phyloP scores from a whole-genome alignment of 2,329 filamentous ascomycete species.

The Fusarium liriodendri region DNA sequence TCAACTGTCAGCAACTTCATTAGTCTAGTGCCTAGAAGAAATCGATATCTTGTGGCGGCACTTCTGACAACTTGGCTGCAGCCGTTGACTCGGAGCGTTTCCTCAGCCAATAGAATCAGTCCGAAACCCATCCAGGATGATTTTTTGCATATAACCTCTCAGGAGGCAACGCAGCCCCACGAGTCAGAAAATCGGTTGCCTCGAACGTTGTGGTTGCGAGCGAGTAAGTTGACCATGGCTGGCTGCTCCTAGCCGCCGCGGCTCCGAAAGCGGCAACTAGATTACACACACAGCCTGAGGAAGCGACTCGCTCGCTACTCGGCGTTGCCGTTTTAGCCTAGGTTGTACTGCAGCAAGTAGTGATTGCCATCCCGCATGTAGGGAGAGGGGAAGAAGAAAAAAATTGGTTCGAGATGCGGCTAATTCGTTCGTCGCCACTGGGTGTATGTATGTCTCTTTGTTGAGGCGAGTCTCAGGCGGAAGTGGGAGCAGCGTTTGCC shows the following conservation, averaged over 20 bases:
- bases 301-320: slow-evolving; percentile 1
- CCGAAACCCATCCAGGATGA: neutral
- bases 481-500: neutral
- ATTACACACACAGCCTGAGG: neutral
- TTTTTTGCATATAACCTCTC: neutral
- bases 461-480: slow-evolving; percentile 2
- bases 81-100: neutral
- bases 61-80: neutral
- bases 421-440: slow-evolving; percentile 29
- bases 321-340: slow-evolving; percentile 27
- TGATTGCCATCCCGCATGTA: slow-evolving; percentile 7
- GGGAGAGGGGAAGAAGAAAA: slow-evolving; percentile 9
- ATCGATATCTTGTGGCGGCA: neutral
- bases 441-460: slow-evolving; percentile 8
- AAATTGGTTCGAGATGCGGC: slow-evolving; percentile 26
- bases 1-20: neutral
- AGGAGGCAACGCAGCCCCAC: slow-evolving; percentile 1
- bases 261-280: slow-evolving; percentile 33
- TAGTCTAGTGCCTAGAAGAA: neutral
- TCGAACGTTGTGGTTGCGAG: slow-evolving; percentile 15
- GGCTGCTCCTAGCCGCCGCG: slow-evolving; percentile 1
- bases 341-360: slow-evolving; percentile 22
- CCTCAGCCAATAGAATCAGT: neutral
- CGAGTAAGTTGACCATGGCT: slow-evolving; percentile 26
- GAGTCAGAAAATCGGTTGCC: slow-evolving; percentile 24